Percentiles rank a stretch among this genome's conserved stretches.
Conservation (phyloP, 169 alveolate genomes). For the Plasmodium knowlesi region DNA sequence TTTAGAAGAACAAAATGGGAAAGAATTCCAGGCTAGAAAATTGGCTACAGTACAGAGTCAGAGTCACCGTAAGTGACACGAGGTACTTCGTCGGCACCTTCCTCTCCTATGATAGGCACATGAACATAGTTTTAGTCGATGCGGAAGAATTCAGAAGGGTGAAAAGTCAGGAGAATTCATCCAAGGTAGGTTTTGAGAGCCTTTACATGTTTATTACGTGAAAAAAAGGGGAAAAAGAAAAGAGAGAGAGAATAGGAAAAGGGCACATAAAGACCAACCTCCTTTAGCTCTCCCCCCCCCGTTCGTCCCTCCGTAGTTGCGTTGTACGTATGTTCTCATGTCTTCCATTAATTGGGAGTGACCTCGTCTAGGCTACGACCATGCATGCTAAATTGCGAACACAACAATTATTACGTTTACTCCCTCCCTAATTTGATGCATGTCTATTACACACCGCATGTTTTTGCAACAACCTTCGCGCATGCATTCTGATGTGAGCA, state of each 20-base stretch:
- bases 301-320: not conserved
- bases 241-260: not conserved
- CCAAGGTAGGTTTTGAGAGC: conserved; percentile 57
- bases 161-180: conserved; percentile 77
- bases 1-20: conserved; percentile 77
- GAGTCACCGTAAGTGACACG: conserved; percentile 95
- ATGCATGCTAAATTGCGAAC: not conserved
- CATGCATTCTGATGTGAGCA: not conserved
- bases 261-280: not conserved
- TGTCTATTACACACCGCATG: not conserved
- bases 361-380: not conserved
- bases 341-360: not conserved
- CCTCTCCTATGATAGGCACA: conserved; percentile 98
- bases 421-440: not conserved
- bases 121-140: conserved; percentile 97
- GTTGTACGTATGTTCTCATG: not conserved
- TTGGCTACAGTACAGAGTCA: conserved; percentile 96
- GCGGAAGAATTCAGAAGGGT: conserved; percentile 97
- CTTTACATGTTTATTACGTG: not conserved
- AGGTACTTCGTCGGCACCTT: conserved; percentile 97
- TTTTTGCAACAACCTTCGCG: not conserved
- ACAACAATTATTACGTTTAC: not conserved
- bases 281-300: not conserved
- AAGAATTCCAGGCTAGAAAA: conserved; percentile 92
- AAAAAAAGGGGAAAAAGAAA: not conserved